These are phyloP conservation scores for Kodamaea jinghongensis DNA, from an alignment of 805 yeast genomes.

Conservation along the genomic window DNA sequence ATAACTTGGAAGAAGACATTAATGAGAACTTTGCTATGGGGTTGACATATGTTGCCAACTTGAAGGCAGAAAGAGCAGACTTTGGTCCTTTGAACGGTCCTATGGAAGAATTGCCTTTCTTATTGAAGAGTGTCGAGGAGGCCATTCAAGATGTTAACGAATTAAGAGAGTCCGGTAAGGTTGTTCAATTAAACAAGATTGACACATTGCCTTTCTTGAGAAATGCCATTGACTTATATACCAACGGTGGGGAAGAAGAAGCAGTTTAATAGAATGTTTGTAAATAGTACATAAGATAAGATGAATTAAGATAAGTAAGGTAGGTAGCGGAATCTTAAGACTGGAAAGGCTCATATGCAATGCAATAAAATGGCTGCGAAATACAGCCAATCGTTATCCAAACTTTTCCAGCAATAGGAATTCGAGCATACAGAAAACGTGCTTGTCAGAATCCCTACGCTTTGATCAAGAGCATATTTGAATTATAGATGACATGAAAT, in stretches of 20 bases:
- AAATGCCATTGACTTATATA: constrained; percentile 22
- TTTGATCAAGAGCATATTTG: too few relatives aligned
- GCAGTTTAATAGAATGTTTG: too few relatives aligned
- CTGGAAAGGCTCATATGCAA: too few relatives aligned
- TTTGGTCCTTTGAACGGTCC: constrained; percentile 37
- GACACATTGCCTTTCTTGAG: constrained; percentile 39
- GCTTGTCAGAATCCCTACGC: too few relatives aligned
- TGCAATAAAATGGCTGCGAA: too few relatives aligned
- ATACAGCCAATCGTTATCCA: too few relatives aligned
- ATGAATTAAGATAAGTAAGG: too few relatives aligned
- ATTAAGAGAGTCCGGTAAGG: constrained; percentile 42
- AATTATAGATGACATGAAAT: too few relatives aligned
- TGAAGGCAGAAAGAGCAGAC: constrained; percentile 49
- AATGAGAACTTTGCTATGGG: constrained; percentile 56
- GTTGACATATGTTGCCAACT: constrained; percentile 61
- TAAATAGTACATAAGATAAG: too few relatives aligned
- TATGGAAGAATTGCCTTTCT: constrained; percentile 42
- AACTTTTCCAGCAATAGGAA: too few relatives aligned
- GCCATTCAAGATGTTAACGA: constrained; percentile 48
- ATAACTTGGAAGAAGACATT: constrained; percentile 56
- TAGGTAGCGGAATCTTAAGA: too few relatives aligned
- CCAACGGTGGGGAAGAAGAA: neutral
- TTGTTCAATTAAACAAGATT: constrained; percentile 33
- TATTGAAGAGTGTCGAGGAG: constrained; percentile 29
- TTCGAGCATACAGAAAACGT: too few relatives aligned